phyloP scores from a whole-genome alignment of 495 filamentous ascomycete species.

The Penicillium bovifimosum region DNA sequence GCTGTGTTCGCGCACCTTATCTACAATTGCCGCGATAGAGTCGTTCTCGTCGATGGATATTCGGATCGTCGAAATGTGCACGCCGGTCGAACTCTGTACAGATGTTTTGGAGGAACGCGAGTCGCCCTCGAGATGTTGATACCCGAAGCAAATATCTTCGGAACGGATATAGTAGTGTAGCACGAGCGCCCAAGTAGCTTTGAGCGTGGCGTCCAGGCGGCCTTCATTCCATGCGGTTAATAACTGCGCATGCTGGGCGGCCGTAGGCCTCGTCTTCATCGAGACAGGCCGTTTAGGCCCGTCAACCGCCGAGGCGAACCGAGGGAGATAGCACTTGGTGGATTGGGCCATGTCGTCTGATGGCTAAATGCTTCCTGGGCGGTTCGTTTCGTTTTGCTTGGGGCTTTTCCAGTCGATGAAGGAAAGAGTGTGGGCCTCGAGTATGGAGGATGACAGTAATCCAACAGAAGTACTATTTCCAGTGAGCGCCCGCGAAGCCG shows the following conservation, averaged over 20 bases:
- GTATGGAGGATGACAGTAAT: constrained; percentile 14
- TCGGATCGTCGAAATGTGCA: constrained; percentile 17
- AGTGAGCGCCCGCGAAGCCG: constrained; percentile 11
- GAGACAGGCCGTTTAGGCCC: constrained; percentile 34
- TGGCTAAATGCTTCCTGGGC: not conserved
- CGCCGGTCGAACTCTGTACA: constrained; percentile 17
- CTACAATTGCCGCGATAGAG: constrained; percentile 27
- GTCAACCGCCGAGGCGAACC: constrained; percentile 27
- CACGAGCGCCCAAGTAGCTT: constrained; percentile 51
- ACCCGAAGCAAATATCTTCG: constrained; percentile 54
- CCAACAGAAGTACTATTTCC: constrained; percentile 8
- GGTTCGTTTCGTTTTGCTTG: not conserved
- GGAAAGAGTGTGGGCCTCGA: constrained; percentile 1
- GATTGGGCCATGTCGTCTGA: constrained; percentile 32
- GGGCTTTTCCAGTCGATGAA: not conserved
- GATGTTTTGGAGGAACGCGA: constrained; percentile 10
- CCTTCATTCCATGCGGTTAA: constrained; percentile 32
- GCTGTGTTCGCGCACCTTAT: constrained; percentile 19
- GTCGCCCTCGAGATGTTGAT: constrained; percentile 32
- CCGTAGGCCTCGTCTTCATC: constrained; percentile 31
- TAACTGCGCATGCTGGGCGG: constrained; percentile 29
- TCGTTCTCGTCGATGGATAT: constrained; percentile 32
- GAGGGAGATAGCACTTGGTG: constrained; percentile 34
- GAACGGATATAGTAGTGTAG: constrained; percentile 49
- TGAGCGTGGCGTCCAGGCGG: constrained; percentile 31